phyloP scores from a whole-genome alignment of 306 rosid species.

The Medicago ruthenica region DNA sequence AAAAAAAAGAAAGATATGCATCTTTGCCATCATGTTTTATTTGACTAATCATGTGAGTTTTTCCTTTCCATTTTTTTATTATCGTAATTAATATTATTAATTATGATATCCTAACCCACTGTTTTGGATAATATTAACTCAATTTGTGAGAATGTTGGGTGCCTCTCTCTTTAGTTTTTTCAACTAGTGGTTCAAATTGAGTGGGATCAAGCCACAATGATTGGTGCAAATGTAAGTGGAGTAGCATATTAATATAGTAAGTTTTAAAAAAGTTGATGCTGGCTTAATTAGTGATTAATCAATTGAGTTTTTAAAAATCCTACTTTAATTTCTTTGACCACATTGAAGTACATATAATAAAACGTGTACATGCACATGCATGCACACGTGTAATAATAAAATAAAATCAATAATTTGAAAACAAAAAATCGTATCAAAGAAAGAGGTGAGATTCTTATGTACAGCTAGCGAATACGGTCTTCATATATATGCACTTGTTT shows the following conservation, averaged over 20 bases:
- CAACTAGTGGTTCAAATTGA: slow-evolving; percentile 4
- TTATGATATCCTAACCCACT: neutral
- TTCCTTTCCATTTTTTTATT: neutral
- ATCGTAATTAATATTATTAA: no score
- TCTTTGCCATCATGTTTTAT: slow-evolving; percentile 29
- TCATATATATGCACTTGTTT: slow-evolving; percentile 24
- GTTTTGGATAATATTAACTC: slow-evolving; percentile 5
- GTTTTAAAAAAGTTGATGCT: neutral
- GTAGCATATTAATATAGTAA: neutral
- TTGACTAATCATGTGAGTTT: neutral
- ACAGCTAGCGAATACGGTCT: slow-evolving; percentile 37
- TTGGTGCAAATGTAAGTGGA: slow-evolving; percentile 3
- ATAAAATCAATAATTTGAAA: neutral
- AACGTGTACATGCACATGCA: slow-evolving; percentile 1
- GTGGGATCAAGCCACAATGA: neutral
- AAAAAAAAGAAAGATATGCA: no score
- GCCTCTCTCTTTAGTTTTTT: no score
- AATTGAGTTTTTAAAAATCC: neutral
- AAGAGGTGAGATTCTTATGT: slow-evolving; percentile 41
- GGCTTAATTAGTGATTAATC: neutral
- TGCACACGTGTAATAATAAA: neutral
- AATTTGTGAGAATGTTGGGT: neutral
- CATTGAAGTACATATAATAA: no score
- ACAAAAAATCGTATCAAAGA: neutral
- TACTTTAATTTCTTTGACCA: no score